These are phyloP conservation scores for Tolypocladium inflatum DNA, from an alignment of 2,329 filamentous ascomycete species.

Conservation along the genomic window DNA sequence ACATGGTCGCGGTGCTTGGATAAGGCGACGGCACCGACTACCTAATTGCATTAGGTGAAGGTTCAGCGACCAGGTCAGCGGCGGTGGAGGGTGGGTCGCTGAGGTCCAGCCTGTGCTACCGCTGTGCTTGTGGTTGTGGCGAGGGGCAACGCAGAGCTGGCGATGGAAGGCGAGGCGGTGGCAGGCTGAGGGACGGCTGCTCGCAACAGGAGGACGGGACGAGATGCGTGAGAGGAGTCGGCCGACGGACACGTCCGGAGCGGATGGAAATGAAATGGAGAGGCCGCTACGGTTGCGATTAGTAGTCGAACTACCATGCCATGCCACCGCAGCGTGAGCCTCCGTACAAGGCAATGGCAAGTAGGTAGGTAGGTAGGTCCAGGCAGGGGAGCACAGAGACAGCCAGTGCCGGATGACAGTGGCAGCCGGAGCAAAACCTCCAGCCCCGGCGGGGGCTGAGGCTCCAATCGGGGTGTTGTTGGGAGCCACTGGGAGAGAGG, in stretches of 20 bases:
- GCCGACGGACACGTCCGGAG: neutral
- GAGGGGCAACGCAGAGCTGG: neutral
- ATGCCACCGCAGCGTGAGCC: neutral
- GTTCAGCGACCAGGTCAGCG: neutral
- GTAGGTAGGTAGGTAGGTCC: neutral
- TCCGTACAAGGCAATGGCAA: neutral
- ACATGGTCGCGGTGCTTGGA: conserved; percentile 3
- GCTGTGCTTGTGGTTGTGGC: neutral
- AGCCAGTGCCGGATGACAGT: neutral
- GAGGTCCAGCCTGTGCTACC: neutral
- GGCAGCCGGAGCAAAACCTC: neutral
- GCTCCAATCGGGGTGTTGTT: neutral
- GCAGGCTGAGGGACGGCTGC: neutral
- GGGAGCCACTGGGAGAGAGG: neutral
- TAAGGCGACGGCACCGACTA: neutral
- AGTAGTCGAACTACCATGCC: neutral
- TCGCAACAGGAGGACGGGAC: neutral
- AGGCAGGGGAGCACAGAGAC: neutral
- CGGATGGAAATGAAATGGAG: neutral
- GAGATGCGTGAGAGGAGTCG: neutral
- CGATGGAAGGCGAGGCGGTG: neutral
- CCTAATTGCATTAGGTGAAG: neutral
- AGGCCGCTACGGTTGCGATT: neutral
- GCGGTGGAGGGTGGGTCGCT: neutral
- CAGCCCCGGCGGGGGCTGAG: neutral